Evolutionary conservation across 129 eudicot species (phyloP).

Genomic region (Gnaphalium uliginosum): DNA sequence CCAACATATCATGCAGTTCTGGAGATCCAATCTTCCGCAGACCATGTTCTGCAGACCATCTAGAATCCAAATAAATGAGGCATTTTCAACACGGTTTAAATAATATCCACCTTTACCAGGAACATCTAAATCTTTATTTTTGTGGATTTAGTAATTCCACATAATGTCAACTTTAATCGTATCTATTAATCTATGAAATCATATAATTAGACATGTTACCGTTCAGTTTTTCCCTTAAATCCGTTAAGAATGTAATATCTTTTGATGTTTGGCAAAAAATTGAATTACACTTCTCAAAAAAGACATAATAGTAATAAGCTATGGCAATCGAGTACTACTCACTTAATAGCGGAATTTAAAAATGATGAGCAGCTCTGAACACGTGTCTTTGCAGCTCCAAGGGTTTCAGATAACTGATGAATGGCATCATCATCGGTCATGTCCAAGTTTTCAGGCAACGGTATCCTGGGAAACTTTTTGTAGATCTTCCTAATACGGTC

Average conservation of each 20-base stretch:
- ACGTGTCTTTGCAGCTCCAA: conserved; percentile 92
- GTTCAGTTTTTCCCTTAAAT: too few relatives aligned
- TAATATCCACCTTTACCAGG: background rate
- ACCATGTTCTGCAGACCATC: conserved; percentile 91
- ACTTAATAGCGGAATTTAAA: conserved; percentile 82
- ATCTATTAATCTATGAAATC: background rate
- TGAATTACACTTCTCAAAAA: too few relatives aligned
- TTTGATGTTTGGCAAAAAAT: too few relatives aligned
- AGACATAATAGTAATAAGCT: background rate
- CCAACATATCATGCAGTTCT: conserved; percentile 90
- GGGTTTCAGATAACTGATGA: conserved; percentile 70
- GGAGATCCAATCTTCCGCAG: conserved; percentile 67
- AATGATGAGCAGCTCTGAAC: conserved; percentile 78
- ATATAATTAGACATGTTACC: too few relatives aligned
- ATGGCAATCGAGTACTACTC: conserved; percentile 19
- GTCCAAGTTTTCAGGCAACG: conserved; percentile 78
- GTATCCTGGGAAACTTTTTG: conserved; percentile 70
- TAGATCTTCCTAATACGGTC: conserved; percentile 82
- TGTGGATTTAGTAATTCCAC: background rate
- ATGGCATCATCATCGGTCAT: conserved; percentile 78
- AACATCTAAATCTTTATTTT: too few relatives aligned
- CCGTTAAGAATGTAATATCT: too few relatives aligned
- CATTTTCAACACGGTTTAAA: background rate
- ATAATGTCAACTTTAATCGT: conserved; percentile 5
- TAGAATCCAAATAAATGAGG: conserved; percentile 16